phyloP scores from a whole-genome alignment of 371 early-diverging fungal genomes.

The Apophysomyces ossiformis region DNA sequence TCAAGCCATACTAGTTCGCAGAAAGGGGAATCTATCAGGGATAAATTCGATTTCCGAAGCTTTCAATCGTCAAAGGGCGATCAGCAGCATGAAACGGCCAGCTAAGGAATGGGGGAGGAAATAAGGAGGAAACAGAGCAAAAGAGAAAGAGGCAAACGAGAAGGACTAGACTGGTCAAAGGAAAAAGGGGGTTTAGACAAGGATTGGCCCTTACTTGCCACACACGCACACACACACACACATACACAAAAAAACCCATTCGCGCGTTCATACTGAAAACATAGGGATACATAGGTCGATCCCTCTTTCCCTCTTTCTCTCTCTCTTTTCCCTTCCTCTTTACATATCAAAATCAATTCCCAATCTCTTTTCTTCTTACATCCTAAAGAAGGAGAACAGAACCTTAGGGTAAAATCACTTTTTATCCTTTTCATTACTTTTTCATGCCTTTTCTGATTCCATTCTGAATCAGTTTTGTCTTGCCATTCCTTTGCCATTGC shows the following conservation, averaged over 20 bases:
- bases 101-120: slow-evolving; percentile 8
- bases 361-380: neutral
- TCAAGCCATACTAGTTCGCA: neutral
- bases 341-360: neutral
- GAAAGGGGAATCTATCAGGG: neutral
- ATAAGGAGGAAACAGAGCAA: neutral
- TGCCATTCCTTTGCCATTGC: slow-evolving; percentile 4
- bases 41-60: neutral
- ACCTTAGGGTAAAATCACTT: neutral
- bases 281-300: neutral
- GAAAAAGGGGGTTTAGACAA: neutral
- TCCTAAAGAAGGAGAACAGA: neutral
- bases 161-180: neutral
- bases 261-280: slow-evolving; percentile 10
- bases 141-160: neutral
- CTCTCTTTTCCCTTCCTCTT: neutral
- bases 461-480: neutral
- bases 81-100: slow-evolving; percentile 6
- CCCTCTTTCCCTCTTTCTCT: neutral
- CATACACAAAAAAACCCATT: neutral
- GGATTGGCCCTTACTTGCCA: slow-evolving; percentile 7
- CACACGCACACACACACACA: neutral
- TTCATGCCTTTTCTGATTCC: neutral
- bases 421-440: neutral
- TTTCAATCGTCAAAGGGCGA: neutral